phyloP scores from a whole-genome alignment of 257 asterid genomes.

The Forsythia suspensa region DNA sequence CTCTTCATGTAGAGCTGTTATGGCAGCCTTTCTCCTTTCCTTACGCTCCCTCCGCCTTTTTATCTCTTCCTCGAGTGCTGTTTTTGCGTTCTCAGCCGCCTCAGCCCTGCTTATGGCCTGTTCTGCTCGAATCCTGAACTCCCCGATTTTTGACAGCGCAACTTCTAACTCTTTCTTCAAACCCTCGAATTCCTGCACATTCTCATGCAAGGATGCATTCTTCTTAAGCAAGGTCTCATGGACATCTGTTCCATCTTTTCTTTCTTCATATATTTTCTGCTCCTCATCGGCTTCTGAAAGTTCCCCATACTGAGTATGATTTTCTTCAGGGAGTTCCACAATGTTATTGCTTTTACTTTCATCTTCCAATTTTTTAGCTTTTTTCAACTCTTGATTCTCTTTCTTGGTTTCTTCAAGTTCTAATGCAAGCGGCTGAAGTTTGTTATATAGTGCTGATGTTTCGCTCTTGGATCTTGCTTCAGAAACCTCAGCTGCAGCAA shows the following conservation, averaged over 20 bases:
- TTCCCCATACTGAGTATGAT: background rate
- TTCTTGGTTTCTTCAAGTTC: constrained; percentile 50
- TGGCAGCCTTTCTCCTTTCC: constrained; percentile 31
- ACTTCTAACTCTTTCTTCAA: constrained; percentile 30
- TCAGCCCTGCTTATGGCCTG: constrained; percentile 56
- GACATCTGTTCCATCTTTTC: too few relatives aligned
- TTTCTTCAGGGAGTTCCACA: background rate
- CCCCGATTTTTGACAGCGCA: constrained; percentile 25
- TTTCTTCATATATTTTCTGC: background rate
- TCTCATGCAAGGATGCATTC: background rate
- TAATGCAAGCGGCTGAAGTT: constrained; percentile 53
- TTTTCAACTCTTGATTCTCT: constrained; percentile 36
- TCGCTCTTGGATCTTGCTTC: constrained; percentile 49
- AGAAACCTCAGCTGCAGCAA: constrained; percentile 50
- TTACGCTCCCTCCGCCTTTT: constrained; percentile 32
- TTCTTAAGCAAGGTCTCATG: background rate
- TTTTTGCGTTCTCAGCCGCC: constrained; percentile 36
- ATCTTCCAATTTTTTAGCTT: constrained; percentile 18
- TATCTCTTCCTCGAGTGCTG: constrained; percentile 32
- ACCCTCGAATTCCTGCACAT: background rate
- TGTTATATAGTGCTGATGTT: constrained; percentile 38
- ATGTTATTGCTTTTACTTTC: constrained; percentile 16
- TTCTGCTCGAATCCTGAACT: constrained; percentile 39
- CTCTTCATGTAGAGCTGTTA: constrained; percentile 31
- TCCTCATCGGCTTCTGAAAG: background rate